phyloP scores from a whole-genome alignment of 805 yeast genomes.

The Ogataea dorogensis region DNA sequence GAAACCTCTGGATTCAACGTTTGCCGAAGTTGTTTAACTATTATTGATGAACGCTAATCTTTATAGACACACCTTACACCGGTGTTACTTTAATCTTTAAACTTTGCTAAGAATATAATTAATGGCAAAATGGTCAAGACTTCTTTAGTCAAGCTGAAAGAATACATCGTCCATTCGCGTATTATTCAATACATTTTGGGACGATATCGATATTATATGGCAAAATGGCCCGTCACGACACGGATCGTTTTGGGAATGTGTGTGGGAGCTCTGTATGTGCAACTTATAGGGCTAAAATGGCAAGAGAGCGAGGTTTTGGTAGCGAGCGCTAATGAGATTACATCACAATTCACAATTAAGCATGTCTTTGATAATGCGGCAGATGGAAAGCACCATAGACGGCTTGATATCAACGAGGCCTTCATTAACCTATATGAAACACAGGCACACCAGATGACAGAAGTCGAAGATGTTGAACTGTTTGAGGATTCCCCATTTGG shows the following conservation, averaged over 20 bases:
- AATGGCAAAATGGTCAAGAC: constrained; percentile 5
- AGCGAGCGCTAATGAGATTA: neutral
- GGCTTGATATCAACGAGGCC: constrained; percentile 29
- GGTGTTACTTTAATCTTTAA: neutral
- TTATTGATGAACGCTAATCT: constrained; percentile 7
- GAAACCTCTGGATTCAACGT: constrained; percentile 92
- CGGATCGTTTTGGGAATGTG: neutral
- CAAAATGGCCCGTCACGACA: constrained; percentile 1
- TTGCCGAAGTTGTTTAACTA: constrained; percentile 61
- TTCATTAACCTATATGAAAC: constrained; percentile 8
- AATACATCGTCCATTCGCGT: neutral
- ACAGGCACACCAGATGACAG: neutral
- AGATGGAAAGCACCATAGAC: constrained; percentile 42
- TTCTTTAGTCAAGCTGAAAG: neutral
- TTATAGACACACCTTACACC: constrained; percentile 7
- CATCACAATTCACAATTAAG: constrained; percentile 37
- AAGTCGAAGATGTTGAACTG: constrained; percentile 5
- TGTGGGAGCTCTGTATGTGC: neutral
- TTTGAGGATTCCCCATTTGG: constrained; percentile 22
- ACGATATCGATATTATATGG: neutral
- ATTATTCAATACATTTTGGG: neutral
- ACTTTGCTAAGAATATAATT: neutral
- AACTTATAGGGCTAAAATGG: neutral
- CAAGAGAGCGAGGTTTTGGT: neutral
- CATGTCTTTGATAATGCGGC: constrained; percentile 66